Conservation (phyloP, 1,139 yeast species). For the Blastobotrys apis region DNA sequence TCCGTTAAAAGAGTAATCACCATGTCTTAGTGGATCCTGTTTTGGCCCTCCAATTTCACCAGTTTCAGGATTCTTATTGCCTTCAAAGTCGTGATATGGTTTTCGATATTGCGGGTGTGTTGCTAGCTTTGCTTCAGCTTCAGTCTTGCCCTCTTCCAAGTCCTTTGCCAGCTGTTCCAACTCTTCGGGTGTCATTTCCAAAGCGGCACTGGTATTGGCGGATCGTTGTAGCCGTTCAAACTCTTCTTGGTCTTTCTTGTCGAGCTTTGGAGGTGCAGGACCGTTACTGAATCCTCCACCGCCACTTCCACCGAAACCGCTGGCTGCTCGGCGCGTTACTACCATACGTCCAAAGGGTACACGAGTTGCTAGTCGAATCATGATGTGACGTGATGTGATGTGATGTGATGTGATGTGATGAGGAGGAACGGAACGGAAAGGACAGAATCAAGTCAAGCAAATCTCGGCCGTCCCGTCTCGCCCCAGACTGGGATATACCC, state of each 20-base stretch:
- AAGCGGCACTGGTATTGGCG: constrained; percentile 77
- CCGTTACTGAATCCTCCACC: too few species aligned
- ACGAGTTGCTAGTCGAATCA: too few species aligned
- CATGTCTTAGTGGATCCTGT: constrained; percentile 90
- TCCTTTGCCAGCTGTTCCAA: constrained; percentile 47
- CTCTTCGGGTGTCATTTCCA: constrained; percentile 53
- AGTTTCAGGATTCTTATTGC: constrained; percentile 85
- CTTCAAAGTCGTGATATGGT: constrained; percentile 92
- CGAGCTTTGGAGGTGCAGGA: constrained; percentile 82
- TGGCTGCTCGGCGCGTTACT: too few species aligned
- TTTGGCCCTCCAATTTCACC: constrained; percentile 99
- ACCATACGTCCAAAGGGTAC: too few species aligned
- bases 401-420: too few species aligned
- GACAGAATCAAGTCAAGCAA: too few species aligned
- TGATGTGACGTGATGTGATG: too few species aligned
- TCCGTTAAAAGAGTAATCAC: constrained; percentile 94
- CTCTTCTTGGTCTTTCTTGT: constrained; percentile 86
- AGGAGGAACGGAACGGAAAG: too few species aligned
- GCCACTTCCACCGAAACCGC: too few species aligned
- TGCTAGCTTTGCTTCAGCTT: constrained; percentile 49
- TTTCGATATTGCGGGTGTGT: constrained; percentile 67
- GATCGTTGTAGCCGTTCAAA: constrained; percentile 78
- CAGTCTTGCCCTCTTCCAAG: constrained; percentile 33
- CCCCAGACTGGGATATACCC: too few species aligned
- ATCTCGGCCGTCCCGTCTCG: too few species aligned